phyloP scores from a whole-genome alignment of 345 rosid genomes.

The Ceriops tagal region DNA sequence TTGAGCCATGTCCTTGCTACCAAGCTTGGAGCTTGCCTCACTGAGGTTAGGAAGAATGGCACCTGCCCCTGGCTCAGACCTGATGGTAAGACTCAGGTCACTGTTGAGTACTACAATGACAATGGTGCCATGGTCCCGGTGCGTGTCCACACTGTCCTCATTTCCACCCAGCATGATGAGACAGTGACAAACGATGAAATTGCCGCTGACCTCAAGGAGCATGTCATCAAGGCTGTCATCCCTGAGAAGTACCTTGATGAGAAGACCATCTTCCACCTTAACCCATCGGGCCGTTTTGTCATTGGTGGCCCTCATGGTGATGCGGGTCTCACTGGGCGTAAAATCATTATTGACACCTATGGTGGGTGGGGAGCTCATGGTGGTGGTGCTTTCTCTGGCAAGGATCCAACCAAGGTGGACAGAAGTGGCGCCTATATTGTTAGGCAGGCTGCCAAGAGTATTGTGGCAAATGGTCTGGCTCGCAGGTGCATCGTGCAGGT shows the following conservation, averaged over 20 bases:
- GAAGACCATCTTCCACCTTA: constrained; percentile 42
- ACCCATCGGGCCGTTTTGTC: constrained; percentile 38
- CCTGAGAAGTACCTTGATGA: constrained; percentile 40
- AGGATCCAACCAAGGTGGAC: constrained; percentile 41
- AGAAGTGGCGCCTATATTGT: constrained; percentile 38
- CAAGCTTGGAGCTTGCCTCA: constrained; percentile 35
- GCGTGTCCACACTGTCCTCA: constrained; percentile 39
- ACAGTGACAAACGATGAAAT: constrained; percentile 36
- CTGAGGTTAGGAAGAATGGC: constrained; percentile 36
- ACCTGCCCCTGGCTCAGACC: constrained; percentile 37
- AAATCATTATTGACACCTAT: constrained; percentile 36
- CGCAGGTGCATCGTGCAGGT: constrained; percentile 39
- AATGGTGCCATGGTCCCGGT: constrained; percentile 38
- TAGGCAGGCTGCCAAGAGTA: constrained; percentile 40
- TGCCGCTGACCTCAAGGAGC: constrained; percentile 38
- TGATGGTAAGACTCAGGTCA: constrained; percentile 37
- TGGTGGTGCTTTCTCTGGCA: constrained; percentile 40
- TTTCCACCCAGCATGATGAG: constrained; percentile 40
- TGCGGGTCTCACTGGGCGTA: constrained; percentile 39
- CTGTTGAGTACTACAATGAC: constrained; percentile 34
- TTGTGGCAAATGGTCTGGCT: constrained; percentile 35
- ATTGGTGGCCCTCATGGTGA: constrained; percentile 40
- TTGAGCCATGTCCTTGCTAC: constrained; percentile 39
- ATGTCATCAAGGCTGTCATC: constrained; percentile 36
- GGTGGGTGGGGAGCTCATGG: constrained; percentile 43